Evolutionary conservation across 2,329 filamentous ascomycete genomes (phyloP).

Genomic region (Aspergillus jensenii): DNA sequence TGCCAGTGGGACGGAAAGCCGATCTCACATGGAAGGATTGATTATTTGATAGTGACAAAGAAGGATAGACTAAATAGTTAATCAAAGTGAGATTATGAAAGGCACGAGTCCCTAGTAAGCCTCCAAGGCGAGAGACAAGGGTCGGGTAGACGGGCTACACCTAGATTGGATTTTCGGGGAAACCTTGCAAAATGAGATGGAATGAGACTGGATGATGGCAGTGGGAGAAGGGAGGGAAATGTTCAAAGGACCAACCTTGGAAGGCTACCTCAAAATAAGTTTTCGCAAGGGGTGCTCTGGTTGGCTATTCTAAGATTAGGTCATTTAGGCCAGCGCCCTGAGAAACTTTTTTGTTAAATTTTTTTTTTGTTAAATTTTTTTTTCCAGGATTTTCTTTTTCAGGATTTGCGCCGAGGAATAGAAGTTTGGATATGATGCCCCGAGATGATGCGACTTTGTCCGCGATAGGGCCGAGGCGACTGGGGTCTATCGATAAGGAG

Average conservation of each 20-base stretch:
- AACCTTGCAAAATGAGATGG: not conserved
- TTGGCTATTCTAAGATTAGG: not conserved
- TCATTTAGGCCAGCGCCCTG: not conserved
- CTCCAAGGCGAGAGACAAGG: too few relatives aligned
- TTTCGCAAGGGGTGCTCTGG: not conserved
- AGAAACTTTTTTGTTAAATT: not conserved
- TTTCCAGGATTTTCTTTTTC: not conserved
- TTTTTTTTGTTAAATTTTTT: not conserved
- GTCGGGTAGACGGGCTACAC: too few relatives aligned
- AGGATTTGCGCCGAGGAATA: not conserved
- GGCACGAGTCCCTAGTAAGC: too few relatives aligned
- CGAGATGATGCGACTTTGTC: not conserved
- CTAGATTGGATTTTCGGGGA: not conserved
- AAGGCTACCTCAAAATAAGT: not conserved
- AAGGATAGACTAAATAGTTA: not conserved
- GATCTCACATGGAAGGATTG: not conserved
- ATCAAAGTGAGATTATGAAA: too few relatives aligned
- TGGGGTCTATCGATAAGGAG: conserved; percentile 1
- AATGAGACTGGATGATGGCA: not conserved
- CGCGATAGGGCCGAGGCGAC: too few relatives aligned
- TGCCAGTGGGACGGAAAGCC: not conserved
- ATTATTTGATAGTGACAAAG: not conserved
- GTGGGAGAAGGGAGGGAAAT: not conserved
- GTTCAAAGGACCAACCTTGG: not conserved
- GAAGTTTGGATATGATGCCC: not conserved